Evolutionary conservation across 2,329 filamentous ascomycete genomes (phyloP), one percentile per base, ranked within the genome.

Genomic region (Apiospora arundinis): DNA sequence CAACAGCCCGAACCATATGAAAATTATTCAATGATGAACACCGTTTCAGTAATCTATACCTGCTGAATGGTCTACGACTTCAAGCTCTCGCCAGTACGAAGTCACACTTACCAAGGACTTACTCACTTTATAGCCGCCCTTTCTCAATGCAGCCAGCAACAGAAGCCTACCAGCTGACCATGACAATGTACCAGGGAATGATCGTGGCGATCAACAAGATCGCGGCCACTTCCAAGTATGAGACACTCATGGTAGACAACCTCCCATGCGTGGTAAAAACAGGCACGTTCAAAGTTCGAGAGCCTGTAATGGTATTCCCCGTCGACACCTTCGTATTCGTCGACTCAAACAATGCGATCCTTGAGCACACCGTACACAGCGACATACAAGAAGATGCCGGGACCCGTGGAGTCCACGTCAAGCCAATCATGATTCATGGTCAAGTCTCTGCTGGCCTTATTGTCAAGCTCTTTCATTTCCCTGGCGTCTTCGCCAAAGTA

Each of bases 361-460:
- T 67, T 3, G n/a, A 67, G 12, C 5, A 67, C 12, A 45, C 65
- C 23, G 65, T 28, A 18, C 65, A 67, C 14, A 44, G 21, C 4
- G 23, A 67, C 11, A 12, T 67, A n/a, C n/a, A 28, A 25, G 40
- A 67, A 12, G 23, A 67, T 4, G 1, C 9, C 8, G 65, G 65
- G 5, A 40, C 44, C 40, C 40, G 65, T 7, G 65, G 40, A 18
- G 40, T 67, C 2, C 65, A 67, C 14, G 65, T 67, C 40, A 67
- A 67, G 40, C 65, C 65, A 9, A 32, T 21, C 23, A 67, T 67
- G 65, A n/a, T 46, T 32, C 40, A 46, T n/a, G 65, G n/a, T 12
- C 40, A 67, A 32, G 42, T 67, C 6, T 67, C 65, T 44, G 65
- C 40, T 46, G 65, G 65, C 65, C 65, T 67, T n/a, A 9, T 67